Conservation (phyloP, 2,329 filamentous ascomycete genomes). For the Talaromyces sp. region DNA sequence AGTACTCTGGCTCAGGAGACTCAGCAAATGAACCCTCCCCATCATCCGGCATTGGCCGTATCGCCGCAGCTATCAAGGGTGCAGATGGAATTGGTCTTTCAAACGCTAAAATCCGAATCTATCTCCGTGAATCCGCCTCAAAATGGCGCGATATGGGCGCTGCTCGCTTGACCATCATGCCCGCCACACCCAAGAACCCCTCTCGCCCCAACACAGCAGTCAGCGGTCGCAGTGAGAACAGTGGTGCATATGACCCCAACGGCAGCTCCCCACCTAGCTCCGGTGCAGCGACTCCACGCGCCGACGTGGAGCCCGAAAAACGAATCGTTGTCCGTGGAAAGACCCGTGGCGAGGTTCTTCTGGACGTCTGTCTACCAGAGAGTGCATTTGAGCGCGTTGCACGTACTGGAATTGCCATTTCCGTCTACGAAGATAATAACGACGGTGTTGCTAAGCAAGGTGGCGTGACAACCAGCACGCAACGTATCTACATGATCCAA, state of each 20-base stretch:
- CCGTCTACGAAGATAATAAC: constrained; percentile 79
- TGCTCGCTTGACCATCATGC: constrained; percentile 79
- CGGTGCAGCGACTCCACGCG: constrained; percentile 41
- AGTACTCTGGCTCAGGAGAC: constrained; percentile 61
- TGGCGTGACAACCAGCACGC: constrained; percentile 61
- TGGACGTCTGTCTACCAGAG: constrained; percentile 84
- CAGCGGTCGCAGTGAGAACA: constrained; percentile 52
- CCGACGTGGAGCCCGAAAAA: constrained; percentile 73
- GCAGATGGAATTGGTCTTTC: constrained; percentile 65
- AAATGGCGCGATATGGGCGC: constrained; percentile 94
- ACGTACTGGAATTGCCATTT: constrained; percentile 82
- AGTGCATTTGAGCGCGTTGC: constrained; percentile 83
- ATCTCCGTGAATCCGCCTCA: constrained; percentile 71
- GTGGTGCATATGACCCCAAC: constrained; percentile 22
- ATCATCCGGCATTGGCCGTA: constrained; percentile 60
- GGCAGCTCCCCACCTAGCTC: constrained; percentile 31
- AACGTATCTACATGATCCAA: constrained; percentile 67
- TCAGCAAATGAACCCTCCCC: constrained; percentile 53
- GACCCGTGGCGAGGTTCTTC: constrained; percentile 65
- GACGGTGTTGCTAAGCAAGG: constrained; percentile 59
- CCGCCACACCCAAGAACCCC: constrained; percentile 47
- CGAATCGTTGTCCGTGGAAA: constrained; percentile 77
- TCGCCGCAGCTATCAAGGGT: constrained; percentile 50
- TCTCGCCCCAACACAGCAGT: constrained; percentile 45
- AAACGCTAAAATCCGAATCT: constrained; percentile 84